Evolutionary conservation across 2,329 filamentous ascomycete species (phyloP).

Genomic region (Fusarium sp.): DNA sequence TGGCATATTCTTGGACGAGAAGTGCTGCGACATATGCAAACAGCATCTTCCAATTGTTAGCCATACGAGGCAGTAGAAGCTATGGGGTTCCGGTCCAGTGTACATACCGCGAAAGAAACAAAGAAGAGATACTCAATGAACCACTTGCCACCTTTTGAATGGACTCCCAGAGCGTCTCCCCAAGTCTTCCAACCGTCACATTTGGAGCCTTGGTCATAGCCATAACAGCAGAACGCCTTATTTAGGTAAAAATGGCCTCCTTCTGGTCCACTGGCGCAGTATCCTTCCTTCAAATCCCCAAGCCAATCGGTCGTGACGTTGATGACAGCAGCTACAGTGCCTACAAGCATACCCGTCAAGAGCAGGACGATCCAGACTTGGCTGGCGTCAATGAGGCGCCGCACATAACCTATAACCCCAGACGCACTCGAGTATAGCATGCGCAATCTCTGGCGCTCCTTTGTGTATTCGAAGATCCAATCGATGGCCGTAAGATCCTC

Average conservation of each 20-base stretch:
- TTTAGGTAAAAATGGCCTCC: slow-evolving; percentile 93
- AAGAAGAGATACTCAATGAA: slow-evolving; percentile 90
- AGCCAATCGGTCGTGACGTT: slow-evolving; percentile 94
- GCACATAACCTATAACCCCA: slow-evolving; percentile 78
- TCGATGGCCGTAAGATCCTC: slow-evolving; percentile 97
- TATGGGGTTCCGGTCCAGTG: not conserved
- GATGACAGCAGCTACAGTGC: slow-evolving; percentile 86
- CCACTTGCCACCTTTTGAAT: slow-evolving; percentile 76
- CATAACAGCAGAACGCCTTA: slow-evolving; percentile 91
- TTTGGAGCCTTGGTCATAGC: slow-evolving; percentile 83
- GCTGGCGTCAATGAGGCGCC: slow-evolving; percentile 81
- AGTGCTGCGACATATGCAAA: slow-evolving; percentile 83
- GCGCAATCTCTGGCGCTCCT: slow-evolving; percentile 89
- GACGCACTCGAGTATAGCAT: slow-evolving; percentile 75
- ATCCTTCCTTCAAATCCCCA: slow-evolving; percentile 89
- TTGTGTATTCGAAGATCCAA: slow-evolving; percentile 99
- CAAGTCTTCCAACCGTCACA: slow-evolving; percentile 90
- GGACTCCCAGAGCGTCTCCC: slow-evolving; percentile 77
- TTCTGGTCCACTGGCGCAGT: slow-evolving; percentile 78
- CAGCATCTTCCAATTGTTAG: slow-evolving; percentile 64
- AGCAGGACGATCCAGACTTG: slow-evolving; percentile 94
- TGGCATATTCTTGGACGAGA: slow-evolving; percentile 84
- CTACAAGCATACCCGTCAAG: slow-evolving; percentile 84
- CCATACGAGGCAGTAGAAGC: not conserved
- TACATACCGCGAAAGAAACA: slow-evolving; percentile 78